Evolutionary conservation across 2,329 filamentous ascomycete species (phyloP).

Genomic region (Neopestalotiopsis sp.): DNA sequence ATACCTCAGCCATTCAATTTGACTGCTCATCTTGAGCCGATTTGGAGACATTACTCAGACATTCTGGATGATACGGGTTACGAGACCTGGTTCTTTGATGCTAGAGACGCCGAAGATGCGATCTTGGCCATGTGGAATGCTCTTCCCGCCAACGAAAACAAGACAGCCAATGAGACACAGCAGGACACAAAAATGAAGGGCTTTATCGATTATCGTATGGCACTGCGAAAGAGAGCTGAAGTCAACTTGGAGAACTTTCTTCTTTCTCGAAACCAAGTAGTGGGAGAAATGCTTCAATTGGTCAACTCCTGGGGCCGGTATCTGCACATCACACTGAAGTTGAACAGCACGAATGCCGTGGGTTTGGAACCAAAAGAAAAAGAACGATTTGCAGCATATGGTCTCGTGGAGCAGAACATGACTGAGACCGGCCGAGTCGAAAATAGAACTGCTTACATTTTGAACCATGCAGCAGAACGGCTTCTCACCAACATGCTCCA

Average conservation of each 20-base stretch:
- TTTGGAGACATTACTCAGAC: slow-evolving; percentile 8
- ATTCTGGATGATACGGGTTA: slow-evolving; percentile 15
- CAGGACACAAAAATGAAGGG: slow-evolving; percentile 8
- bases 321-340: background rate
- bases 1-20: slow-evolving; percentile 1
- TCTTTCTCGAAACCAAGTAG: background rate
- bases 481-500: background rate
- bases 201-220: slow-evolving; percentile 16
- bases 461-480: background rate
- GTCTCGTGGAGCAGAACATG: background rate
- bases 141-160: slow-evolving; percentile 9
- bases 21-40: background rate
- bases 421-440: background rate
- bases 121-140: slow-evolving; percentile 15
- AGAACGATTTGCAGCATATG: background rate
- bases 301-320: background rate
- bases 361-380: background rate
- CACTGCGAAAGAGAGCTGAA: slow-evolving; percentile 19
- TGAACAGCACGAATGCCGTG: background rate
- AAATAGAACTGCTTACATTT: background rate
- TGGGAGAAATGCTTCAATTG: slow-evolving; percentile 5
- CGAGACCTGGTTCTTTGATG: slow-evolving; percentile 19
- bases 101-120: slow-evolving; percentile 16
- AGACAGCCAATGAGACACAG: background rate
- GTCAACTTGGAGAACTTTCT: slow-evolving; percentile 21